A percentile compares a stretch with the other conserved stretches of the same genome.
phyloP scores from a whole-genome alignment of 352 stramenopile species.

The Globisporangium acanthophoron region DNA sequence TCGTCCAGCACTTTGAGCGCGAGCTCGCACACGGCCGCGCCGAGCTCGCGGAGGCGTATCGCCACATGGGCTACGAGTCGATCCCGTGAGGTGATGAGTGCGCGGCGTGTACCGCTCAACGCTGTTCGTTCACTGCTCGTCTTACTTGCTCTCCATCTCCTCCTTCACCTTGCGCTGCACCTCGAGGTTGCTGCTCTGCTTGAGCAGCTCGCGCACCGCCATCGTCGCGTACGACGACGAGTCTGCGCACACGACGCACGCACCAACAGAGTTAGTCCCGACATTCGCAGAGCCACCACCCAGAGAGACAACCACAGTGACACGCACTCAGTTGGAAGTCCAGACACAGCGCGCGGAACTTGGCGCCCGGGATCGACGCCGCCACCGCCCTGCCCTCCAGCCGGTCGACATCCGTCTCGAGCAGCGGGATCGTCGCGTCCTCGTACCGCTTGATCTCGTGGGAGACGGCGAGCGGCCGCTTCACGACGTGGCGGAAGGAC shows the following conservation, averaged over 20 bases:
- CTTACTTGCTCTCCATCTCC: slow-evolving; percentile 10
- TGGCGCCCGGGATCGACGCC: slow-evolving; percentile 54
- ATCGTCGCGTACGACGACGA: slow-evolving; percentile 95
- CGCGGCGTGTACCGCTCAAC: not conserved
- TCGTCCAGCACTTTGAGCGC: not conserved
- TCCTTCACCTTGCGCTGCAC: slow-evolving; percentile 23
- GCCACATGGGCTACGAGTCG: slow-evolving; percentile 3
- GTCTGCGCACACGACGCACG: slow-evolving; percentile 15
- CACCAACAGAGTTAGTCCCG: not conserved
- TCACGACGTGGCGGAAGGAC: slow-evolving; percentile 92
- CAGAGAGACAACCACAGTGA: not conserved
- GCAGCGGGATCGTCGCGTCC: slow-evolving; percentile 88
- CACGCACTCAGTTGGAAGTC: slow-evolving; percentile 71
- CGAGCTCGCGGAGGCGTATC: not conserved
- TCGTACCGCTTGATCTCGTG: slow-evolving; percentile 92
- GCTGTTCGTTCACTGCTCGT: too few relatives aligned
- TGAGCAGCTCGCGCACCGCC: slow-evolving; percentile 94
- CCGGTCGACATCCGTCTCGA: slow-evolving; percentile 92
- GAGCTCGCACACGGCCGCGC: not conserved
- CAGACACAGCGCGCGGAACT: slow-evolving; percentile 64
- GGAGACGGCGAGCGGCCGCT: slow-evolving; percentile 83
- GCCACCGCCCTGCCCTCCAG: slow-evolving; percentile 30
- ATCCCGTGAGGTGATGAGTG: not conserved
- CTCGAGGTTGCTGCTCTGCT: slow-evolving; percentile 85
- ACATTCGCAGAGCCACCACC: not conserved